Evolutionary conservation across 192 early-diverging fungal genomes (phyloP), one percentile per base, ranked within the genome.

Genomic region (Linderina pennispora): DNA sequence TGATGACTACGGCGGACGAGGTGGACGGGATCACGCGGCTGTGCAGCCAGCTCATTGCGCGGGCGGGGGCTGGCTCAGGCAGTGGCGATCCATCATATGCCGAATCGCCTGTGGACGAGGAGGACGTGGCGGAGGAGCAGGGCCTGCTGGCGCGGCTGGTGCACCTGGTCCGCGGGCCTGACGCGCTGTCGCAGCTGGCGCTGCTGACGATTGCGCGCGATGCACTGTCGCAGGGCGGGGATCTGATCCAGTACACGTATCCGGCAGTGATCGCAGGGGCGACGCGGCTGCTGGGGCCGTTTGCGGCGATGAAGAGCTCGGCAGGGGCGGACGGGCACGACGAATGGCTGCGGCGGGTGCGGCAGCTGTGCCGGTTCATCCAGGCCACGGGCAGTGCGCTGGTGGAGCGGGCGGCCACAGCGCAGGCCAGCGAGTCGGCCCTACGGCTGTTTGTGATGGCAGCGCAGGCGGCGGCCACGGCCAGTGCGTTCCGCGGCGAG

Each of bases 81-180:
- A 19, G 48, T 18, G 23, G 37, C 1, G 56, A 53, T 6, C 38
- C 43, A 43, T 36, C 40, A 10, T 39, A 44, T 4, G 20, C 40
- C 3, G 16, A 31, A 22, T 57, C 53, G 26, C 64, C 64, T 13
- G 48, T 87, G 23, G 93, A 95, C 58, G 87, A 89, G 22, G 94
- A 96, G 19, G 90, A 94, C 38, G 71, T 89, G 33, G 81, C 87
- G 1, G 91, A 94, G 57, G 94, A 99, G 65, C 94, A 97, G 58
- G 89, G 84, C 2, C 77, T 85, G 59, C 50, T 97, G 34, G 97
- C 92, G 13, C 78, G 84, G 24, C 78, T 86, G 18, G 71, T 90
- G 34, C 88, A 90, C 46, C 56, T 90, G 52, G 78, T 90, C 50
- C 71, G 71, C 45, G 78, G 76, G 17, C 79, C 77, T 8, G 82